These are phyloP conservation scores for Pyrenophora tritici-repentis DNA, from an alignment of 2,329 filamentous ascomycete species.

Conservation along the genomic window DNA sequence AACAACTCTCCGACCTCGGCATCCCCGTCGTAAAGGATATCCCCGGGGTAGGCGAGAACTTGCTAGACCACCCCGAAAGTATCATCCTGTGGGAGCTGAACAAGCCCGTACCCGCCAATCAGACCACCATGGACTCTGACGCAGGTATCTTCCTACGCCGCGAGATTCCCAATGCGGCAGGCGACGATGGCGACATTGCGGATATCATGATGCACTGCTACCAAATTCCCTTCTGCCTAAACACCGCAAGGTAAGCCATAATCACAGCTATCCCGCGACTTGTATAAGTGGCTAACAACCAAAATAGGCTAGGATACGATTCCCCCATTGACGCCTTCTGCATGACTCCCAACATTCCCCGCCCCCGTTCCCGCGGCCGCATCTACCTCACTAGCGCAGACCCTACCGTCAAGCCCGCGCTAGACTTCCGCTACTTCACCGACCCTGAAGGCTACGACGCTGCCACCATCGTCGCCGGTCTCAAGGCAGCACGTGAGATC, in stretches of 20 bases:
- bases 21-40: conserved; percentile 64
- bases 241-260: conserved; percentile 66
- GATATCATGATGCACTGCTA: conserved; percentile 98
- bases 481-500: conserved; percentile 76
- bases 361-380: conserved; percentile 76
- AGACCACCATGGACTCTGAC: conserved; percentile 91
- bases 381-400: conserved; percentile 78
- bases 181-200: conserved; percentile 73
- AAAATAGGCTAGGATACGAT: conserved; percentile 68
- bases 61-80: conserved; percentile 67
- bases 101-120: conserved; percentile 74
- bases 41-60: conserved; percentile 67
- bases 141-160: conserved; percentile 86
- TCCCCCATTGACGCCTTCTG: conserved; percentile 78
- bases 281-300: conserved; percentile 10
- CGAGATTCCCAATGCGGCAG: conserved; percentile 70
- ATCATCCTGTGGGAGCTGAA: conserved; percentile 81
- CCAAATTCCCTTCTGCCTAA: conserved; percentile 89
- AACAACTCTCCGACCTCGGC: conserved; percentile 53
- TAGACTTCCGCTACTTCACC: conserved; percentile 90
- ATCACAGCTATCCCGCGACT: background rate
- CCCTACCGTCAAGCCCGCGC: conserved; percentile 76
- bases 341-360: conserved; percentile 91
- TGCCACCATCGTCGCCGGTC: conserved; percentile 76
- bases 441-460: conserved; percentile 85